Conservation (phyloP, 257 asterid genomes). For the Dorcoceras hygrometricum region DNA sequence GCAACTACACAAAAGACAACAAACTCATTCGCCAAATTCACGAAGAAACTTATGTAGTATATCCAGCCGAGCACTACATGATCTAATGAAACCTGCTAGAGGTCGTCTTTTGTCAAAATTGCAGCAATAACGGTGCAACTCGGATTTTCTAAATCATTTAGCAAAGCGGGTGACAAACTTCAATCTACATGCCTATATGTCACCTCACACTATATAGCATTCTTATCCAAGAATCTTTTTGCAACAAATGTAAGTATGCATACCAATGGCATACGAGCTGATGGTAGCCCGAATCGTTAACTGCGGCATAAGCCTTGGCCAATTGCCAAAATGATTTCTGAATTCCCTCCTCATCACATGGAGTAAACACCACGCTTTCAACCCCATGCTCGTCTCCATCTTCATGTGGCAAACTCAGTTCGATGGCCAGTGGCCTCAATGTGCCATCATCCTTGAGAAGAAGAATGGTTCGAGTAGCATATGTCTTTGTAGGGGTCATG, state of each 20-base stretch:
- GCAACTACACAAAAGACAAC: not conserved
- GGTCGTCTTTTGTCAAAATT: not conserved
- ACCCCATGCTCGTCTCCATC: constrained; percentile 59
- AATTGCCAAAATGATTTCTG: constrained; percentile 81
- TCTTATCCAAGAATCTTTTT: not conserved
- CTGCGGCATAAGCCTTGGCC: constrained; percentile 88
- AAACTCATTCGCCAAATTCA: not conserved
- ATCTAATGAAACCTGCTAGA: not conserved
- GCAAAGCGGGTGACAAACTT: too few relatives aligned
- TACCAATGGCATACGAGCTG: constrained; percentile 98
- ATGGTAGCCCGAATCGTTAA: constrained; percentile 89
- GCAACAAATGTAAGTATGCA: not conserved
- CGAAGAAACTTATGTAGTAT: not conserved
- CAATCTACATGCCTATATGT: not conserved
- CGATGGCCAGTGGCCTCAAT: constrained; percentile 85
- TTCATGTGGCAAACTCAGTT: constrained; percentile 75
- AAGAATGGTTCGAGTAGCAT: constrained; percentile 80
- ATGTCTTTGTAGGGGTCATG: constrained; percentile 60
- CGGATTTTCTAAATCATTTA: not conserved
- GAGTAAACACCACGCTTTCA: constrained; percentile 66
- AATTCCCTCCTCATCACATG: constrained; percentile 49
- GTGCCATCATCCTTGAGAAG: constrained; percentile 72
- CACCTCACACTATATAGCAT: not conserved
- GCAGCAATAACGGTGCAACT: not conserved
- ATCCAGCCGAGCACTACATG: not conserved